A percentile compares a stretch with the other conserved stretches of the same genome.
Evolutionary conservation across 2,329 filamentous ascomycete species (phyloP).

Genomic region (Plenodomus tracheiphilus): DNA sequence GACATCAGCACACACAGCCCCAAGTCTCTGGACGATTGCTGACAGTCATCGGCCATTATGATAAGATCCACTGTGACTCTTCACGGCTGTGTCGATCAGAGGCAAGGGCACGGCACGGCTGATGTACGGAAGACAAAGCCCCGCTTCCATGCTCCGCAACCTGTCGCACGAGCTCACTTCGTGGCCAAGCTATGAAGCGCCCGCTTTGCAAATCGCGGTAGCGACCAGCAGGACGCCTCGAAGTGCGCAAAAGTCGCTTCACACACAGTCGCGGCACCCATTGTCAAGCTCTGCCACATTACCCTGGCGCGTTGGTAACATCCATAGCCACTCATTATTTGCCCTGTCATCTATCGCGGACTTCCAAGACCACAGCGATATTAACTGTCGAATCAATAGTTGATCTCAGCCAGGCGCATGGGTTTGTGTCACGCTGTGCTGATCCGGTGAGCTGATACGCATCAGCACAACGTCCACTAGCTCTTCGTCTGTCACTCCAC

Average conservation of each 20-base stretch:
- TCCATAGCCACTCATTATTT: background rate
- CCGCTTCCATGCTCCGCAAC: background rate
- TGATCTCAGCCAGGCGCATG: slow-evolving; percentile 1
- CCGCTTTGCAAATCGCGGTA: too few relatives aligned
- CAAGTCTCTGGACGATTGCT: background rate
- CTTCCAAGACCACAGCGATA: background rate
- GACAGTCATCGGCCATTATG: background rate
- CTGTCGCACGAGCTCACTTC: too few relatives aligned
- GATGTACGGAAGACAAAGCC: background rate
- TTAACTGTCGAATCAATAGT: background rate
- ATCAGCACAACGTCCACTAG: background rate
- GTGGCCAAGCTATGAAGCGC: too few relatives aligned
- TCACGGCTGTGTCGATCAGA: background rate
- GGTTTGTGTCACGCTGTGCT: slow-evolving; percentile 1
- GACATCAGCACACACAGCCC: slow-evolving; percentile 1
- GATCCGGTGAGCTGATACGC: background rate
- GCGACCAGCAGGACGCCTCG: too few relatives aligned
- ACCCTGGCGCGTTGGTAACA: too few relatives aligned
- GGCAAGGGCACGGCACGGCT: slow-evolving; percentile 1
- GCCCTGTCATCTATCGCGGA: background rate
- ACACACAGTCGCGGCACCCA: too few relatives aligned
- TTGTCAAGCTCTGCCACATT: too few relatives aligned
- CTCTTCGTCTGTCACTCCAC: slow-evolving; percentile 6
- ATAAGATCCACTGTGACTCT: background rate
- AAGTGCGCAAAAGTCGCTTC: too few relatives aligned